phyloP scores from a whole-genome alignment of 2,329 filamentous ascomycete species.

The Trichoderma cornu-damae region DNA sequence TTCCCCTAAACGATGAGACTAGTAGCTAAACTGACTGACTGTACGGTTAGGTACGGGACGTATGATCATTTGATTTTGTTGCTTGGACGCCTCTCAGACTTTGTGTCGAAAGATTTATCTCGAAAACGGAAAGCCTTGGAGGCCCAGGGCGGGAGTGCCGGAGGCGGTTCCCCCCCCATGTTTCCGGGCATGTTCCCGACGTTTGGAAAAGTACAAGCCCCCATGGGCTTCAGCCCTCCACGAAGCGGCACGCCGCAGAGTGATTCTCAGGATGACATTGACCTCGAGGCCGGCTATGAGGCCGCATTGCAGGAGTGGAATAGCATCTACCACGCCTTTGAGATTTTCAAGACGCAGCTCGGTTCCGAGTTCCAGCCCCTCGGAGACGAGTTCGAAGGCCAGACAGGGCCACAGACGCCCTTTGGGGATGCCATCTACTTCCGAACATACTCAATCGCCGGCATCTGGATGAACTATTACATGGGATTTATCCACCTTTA shows the following conservation, averaged over 20 bases:
- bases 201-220: slow-evolving; percentile 44
- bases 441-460: slow-evolving; percentile 78
- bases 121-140: slow-evolving; percentile 64
- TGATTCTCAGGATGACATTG: slow-evolving; percentile 46
- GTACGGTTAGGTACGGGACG: slow-evolving; percentile 68
- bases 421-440: slow-evolving; percentile 81
- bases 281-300: slow-evolving; percentile 59
- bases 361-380: slow-evolving; percentile 74
- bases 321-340: slow-evolving; percentile 65
- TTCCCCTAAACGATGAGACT: background rate
- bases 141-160: slow-evolving; percentile 28
- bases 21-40: slow-evolving; percentile 29
- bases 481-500: slow-evolving; percentile 79
- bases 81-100: slow-evolving; percentile 72
- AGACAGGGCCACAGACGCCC: slow-evolving; percentile 52
- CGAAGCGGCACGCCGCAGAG: slow-evolving; percentile 15
- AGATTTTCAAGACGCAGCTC: slow-evolving; percentile 59
- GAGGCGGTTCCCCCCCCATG: slow-evolving; percentile 36
- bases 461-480: slow-evolving; percentile 83
- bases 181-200: slow-evolving; percentile 55
- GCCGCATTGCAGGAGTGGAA: slow-evolving; percentile 76
- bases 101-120: slow-evolving; percentile 68
- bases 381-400: slow-evolving; percentile 59
- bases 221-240: slow-evolving; percentile 49
- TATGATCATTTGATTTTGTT: slow-evolving; percentile 84